Conservation (phyloP, 1,284 basidiomycete genomes). For the Stygiomarasmius scandens region DNA sequence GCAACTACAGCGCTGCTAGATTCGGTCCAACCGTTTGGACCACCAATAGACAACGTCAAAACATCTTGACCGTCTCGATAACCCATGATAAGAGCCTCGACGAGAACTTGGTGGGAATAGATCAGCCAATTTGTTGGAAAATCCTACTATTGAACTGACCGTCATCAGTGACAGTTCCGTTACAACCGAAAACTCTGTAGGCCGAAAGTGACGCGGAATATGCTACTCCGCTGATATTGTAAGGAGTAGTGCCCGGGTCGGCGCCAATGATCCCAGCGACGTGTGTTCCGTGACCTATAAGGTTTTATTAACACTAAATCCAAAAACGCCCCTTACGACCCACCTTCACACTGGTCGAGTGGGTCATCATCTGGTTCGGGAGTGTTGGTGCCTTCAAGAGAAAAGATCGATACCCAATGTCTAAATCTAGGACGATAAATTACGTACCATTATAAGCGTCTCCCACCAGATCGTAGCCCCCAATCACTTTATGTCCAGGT, state of each 20-base stretch:
- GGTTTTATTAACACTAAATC: constrained; percentile 31
- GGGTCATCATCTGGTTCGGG: constrained; percentile 20
- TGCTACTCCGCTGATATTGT: constrained; percentile 58
- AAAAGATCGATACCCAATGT: constrained; percentile 22
- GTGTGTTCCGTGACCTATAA: constrained; percentile 60
- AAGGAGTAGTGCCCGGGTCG: constrained; percentile 53
- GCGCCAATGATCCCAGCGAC: constrained; percentile 70
- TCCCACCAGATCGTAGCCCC: constrained; percentile 58
- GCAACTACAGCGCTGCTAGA: constrained; percentile 53
- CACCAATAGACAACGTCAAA: constrained; percentile 67
- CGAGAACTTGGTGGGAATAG: constrained; percentile 37
- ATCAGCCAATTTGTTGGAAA: neutral
- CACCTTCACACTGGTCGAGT: constrained; percentile 50
- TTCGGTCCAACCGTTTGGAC: constrained; percentile 61
- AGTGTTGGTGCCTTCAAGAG: constrained; percentile 5
- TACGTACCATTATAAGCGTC: constrained; percentile 34
- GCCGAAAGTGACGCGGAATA: constrained; percentile 45
- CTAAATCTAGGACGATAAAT: no score
- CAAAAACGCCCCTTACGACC: constrained; percentile 63
- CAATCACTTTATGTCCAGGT: constrained; percentile 59
- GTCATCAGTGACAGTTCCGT: constrained; percentile 48
- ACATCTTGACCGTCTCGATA: constrained; percentile 58
- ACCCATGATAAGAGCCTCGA: constrained; percentile 51
- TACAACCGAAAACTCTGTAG: constrained; percentile 55
- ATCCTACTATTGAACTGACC: constrained; percentile 29